These are phyloP conservation scores for Elsinoe fawcettii DNA, from an alignment of 2,329 filamentous ascomycete genomes.

Conservation along the genomic window DNA sequence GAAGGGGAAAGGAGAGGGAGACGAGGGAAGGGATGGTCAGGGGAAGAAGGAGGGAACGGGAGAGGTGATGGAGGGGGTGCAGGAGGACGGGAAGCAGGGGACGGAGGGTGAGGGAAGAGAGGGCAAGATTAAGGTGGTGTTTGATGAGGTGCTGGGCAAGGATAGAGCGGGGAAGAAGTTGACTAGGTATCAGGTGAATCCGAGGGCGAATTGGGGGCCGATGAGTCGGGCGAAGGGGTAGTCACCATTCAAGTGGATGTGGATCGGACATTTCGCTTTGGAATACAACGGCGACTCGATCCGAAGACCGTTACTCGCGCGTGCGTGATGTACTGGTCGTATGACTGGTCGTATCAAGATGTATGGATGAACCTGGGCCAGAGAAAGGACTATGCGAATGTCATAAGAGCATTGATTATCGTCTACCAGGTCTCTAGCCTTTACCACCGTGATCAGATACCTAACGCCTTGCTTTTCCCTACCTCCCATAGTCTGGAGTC, in stretches of 20 bases:
- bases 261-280: too few relatives aligned
- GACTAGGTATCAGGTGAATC: constrained; percentile 84
- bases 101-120: constrained; percentile 26
- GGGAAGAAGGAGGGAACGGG: constrained; percentile 21
- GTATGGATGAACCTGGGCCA: background rate
- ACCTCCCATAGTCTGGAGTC: background rate
- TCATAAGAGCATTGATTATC: background rate
- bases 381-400: background rate
- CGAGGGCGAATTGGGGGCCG: constrained; percentile 88
- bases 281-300: too few relatives aligned
- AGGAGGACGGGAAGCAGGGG: constrained; percentile 27
- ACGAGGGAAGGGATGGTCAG: background rate
- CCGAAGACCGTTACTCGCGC: too few relatives aligned
- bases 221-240: constrained; percentile 47
- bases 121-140: constrained; percentile 47
- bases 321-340: too few relatives aligned
- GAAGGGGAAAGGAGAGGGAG: constrained; percentile 20
- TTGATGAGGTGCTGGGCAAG: constrained; percentile 71
- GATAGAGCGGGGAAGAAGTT: constrained; percentile 59
- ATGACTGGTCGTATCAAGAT: background rate
- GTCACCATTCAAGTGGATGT: too few relatives aligned
- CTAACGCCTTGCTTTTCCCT: background rate
- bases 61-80: constrained; percentile 23
- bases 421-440: background rate
- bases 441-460: background rate